Evolutionary conservation across 1,284 basidiomycete genomes (phyloP).

Genomic region (Neolentinus lepideus): DNA sequence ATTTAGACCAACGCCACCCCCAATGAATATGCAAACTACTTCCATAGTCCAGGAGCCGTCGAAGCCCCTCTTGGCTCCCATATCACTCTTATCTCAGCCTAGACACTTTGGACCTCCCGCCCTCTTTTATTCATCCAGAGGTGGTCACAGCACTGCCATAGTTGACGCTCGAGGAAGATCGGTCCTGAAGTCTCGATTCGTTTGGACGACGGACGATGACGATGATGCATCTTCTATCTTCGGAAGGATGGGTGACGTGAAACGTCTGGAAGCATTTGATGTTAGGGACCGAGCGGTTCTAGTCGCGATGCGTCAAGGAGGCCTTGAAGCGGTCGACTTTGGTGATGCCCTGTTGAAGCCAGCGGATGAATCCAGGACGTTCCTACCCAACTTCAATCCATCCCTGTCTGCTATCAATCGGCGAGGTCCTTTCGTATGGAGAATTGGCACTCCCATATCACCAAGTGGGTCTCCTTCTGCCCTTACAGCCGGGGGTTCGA

Average conservation of each 20-base stretch:
- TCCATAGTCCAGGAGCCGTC: constrained; percentile 25
- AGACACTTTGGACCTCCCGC: constrained; percentile 80
- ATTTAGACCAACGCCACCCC: constrained; percentile 49
- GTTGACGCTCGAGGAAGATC: constrained; percentile 78
- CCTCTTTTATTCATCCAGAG: constrained; percentile 79
- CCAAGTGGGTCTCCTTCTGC: constrained; percentile 20
- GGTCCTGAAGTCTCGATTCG: constrained; percentile 69
- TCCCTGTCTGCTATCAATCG: constrained; percentile 54
- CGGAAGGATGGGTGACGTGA: constrained; percentile 67
- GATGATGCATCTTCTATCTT: constrained; percentile 33
- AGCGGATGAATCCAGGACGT: constrained; percentile 65
- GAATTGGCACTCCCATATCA: constrained; percentile 61
- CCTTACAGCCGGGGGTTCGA: constrained; percentile 16
- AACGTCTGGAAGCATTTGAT: constrained; percentile 72
- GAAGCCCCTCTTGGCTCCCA: constrained; percentile 63
- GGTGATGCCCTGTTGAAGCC: constrained; percentile 69
- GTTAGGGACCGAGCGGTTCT: constrained; percentile 64
- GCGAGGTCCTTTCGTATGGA: constrained; percentile 70
- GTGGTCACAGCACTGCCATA: constrained; percentile 77
- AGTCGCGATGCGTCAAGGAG: constrained; percentile 77
- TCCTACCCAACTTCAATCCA: constrained; percentile 60
- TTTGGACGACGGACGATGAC: constrained; percentile 67
- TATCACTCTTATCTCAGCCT: constrained; percentile 76
- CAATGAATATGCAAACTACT: constrained; percentile 13
- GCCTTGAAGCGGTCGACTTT: constrained; percentile 71